Evolutionary conservation across 495 filamentous ascomycete species (phyloP).

Genomic region (Peziza echinospora): DNA sequence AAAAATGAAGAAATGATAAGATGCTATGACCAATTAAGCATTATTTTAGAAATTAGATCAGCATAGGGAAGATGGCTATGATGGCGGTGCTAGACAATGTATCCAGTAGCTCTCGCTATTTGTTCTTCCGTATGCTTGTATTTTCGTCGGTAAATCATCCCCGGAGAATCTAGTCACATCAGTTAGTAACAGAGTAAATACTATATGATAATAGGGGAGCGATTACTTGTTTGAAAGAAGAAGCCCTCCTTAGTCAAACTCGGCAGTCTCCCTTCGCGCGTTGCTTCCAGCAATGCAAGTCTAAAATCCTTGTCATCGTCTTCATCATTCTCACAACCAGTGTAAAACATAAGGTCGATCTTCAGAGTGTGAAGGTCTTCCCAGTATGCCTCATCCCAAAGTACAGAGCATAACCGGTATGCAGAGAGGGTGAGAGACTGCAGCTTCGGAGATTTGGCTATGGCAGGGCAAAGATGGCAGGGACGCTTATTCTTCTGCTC

Average conservation of each 20-base stretch:
- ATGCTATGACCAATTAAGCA: no score
- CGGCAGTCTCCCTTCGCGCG: conserved; percentile 10
- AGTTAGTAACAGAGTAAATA: neutral
- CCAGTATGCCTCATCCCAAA: conserved; percentile 13
- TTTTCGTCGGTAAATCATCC: neutral
- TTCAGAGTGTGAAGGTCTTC: conserved; percentile 6
- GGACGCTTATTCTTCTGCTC: conserved; percentile 5
- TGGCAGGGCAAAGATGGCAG: conserved; percentile 9
- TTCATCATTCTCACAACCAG: conserved; percentile 8
- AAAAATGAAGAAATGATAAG: no score
- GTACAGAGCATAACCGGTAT: conserved; percentile 11
- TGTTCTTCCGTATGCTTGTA: neutral
- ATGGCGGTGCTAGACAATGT: no score
- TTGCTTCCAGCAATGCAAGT: conserved; percentile 9
- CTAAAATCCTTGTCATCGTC: conserved; percentile 9
- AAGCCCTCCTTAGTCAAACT: conserved; percentile 8
- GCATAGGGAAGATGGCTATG: no score
- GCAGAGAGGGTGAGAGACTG: conserved; percentile 13
- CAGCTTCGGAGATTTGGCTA: conserved; percentile 7
- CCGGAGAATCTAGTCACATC: neutral
- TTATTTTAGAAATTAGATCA: no score
- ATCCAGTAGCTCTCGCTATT: neutral
- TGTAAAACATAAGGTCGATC: conserved; percentile 12
- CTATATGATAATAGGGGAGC: conserved; percentile 8
- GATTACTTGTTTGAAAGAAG: conserved; percentile 1